Percentiles rank a stretch among this genome's conserved stretches.
Conservation (phyloP, 2,329 filamentous ascomycete species). For the Colletotrichum liaoningense region DNA sequence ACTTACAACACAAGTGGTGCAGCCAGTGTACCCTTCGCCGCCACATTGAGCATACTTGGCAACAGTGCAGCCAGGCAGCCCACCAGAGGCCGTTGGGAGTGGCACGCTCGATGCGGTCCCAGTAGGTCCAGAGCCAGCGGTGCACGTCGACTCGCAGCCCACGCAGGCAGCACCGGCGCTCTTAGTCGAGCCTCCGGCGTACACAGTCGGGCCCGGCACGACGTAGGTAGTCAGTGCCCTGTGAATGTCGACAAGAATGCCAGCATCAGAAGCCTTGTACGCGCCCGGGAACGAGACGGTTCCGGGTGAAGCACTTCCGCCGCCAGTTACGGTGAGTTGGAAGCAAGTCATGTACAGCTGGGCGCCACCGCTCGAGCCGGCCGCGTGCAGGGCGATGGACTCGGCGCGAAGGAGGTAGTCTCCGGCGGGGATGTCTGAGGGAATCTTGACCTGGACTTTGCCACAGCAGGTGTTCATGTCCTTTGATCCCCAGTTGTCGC, state of each 20-base stretch:
- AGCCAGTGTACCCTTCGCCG: slow-evolving; percentile 25
- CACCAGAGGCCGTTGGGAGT: slow-evolving; percentile 19
- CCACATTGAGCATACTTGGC: slow-evolving; percentile 32
- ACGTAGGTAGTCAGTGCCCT: slow-evolving; percentile 50
- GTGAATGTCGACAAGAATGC: slow-evolving; percentile 61
- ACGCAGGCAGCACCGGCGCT: slow-evolving; percentile 51
- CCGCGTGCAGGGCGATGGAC: slow-evolving; percentile 63
- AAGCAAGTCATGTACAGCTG: slow-evolving; percentile 50
- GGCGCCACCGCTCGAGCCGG: slow-evolving; percentile 48
- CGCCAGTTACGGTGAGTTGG: slow-evolving; percentile 43
- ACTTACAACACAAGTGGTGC: slow-evolving; percentile 31
- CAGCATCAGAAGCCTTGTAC: slow-evolving; percentile 48
- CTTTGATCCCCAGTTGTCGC: slow-evolving; percentile 34
- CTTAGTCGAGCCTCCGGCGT: slow-evolving; percentile 53
- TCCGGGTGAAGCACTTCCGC: slow-evolving; percentile 38
- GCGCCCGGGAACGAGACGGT: slow-evolving; percentile 37
- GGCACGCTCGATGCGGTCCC: slow-evolving; percentile 40
- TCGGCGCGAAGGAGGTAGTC: slow-evolving; percentile 67
- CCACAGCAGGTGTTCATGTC: slow-evolving; percentile 35
- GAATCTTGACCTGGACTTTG: slow-evolving; percentile 46
- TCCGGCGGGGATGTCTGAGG: slow-evolving; percentile 57
- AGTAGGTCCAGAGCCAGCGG: slow-evolving; percentile 45
- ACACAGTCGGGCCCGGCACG: slow-evolving; percentile 57
- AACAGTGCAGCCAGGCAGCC: slow-evolving; percentile 26
- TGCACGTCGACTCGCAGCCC: slow-evolving; percentile 54